Percentiles rank a stretch among this genome's conserved stretches.
Evolutionary conservation across 2,329 filamentous ascomycete genomes (phyloP).

Genomic region (Sporothrix schenckii): DNA sequence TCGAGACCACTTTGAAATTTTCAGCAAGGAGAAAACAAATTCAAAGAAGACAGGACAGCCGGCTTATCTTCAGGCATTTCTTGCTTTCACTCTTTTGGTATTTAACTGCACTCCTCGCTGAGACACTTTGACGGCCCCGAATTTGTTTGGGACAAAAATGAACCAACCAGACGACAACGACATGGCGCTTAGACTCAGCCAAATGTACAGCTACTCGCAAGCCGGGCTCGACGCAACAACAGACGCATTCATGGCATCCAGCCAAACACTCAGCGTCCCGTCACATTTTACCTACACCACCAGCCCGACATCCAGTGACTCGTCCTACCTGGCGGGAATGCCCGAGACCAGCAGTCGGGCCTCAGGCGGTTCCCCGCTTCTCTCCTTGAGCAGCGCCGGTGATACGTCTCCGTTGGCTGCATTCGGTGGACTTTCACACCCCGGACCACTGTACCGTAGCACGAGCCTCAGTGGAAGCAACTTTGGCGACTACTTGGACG

Average conservation of each 20-base stretch:
- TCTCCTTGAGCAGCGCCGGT: constrained; percentile 5
- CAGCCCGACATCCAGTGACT: constrained; percentile 18
- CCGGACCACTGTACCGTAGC: not conserved
- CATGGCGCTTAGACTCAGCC: constrained; percentile 8
- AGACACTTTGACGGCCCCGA: not conserved
- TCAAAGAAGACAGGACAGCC: not conserved
- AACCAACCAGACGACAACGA: not conserved
- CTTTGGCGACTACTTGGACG: constrained; percentile 14
- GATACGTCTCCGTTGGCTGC: not conserved
- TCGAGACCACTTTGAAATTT: not conserved
- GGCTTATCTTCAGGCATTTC: not conserved
- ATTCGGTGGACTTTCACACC: not conserved
- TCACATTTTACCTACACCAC: not conserved
- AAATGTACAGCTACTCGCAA: not conserved
- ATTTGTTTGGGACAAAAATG: not conserved
- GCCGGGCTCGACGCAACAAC: not conserved
- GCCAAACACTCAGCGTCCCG: constrained; percentile 7
- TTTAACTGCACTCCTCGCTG: not conserved
- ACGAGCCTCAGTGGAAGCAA: constrained; percentile 18
- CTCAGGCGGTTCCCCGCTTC: not conserved
- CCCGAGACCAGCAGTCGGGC: constrained; percentile 8
- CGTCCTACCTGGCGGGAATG: constrained; percentile 2
- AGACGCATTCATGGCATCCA: not conserved
- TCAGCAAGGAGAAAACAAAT: not conserved
- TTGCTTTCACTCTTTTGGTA: no score